Evolutionary conservation across 371 early-diverging fungal species (phyloP).

Genomic region (Mucor piriformis): DNA sequence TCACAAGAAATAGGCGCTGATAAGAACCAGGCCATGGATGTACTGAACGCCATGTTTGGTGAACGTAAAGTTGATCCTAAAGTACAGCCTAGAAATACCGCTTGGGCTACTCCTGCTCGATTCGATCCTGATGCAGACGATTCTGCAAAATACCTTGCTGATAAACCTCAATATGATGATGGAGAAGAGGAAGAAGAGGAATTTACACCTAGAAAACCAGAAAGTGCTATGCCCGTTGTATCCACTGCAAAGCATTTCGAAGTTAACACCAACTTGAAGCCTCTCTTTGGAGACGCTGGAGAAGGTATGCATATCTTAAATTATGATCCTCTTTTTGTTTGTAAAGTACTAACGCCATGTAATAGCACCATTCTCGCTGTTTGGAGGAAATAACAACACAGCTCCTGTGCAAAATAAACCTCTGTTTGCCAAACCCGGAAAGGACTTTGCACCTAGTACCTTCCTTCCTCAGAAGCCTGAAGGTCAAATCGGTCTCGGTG

Average conservation of each 20-base stretch:
- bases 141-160: slow-evolving; percentile 29
- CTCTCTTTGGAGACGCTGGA: slow-evolving; percentile 55
- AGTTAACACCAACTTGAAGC: slow-evolving; percentile 60
- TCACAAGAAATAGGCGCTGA: slow-evolving; percentile 39
- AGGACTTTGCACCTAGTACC: background rate
- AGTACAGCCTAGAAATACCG: slow-evolving; percentile 17
- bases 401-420: slow-evolving; percentile 20
- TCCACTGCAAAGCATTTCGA: slow-evolving; percentile 53
- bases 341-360: background rate
- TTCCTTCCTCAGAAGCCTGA: slow-evolving; percentile 25
- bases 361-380: slow-evolving; percentile 52
- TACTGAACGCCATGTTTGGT: slow-evolving; percentile 63
- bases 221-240: slow-evolving; percentile 37
- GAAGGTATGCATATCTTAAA: slow-evolving; percentile 14
- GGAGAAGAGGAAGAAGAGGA: slow-evolving; percentile 24
- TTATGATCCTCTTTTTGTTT: background rate
- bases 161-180: slow-evolving; percentile 6
- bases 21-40: slow-evolving; percentile 53
- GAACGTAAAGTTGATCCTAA: slow-evolving; percentile 43
- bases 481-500: slow-evolving; percentile 31
- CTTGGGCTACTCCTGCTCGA: slow-evolving; percentile 42
- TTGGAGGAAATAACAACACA: slow-evolving; percentile 45
- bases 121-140: slow-evolving; percentile 63
- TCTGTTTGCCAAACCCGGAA: slow-evolving; percentile 8
- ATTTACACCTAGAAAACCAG: slow-evolving; percentile 9